Conservation (phyloP, 2,329 filamentous ascomycete genomes). For the Calonectria fujianensis region DNA sequence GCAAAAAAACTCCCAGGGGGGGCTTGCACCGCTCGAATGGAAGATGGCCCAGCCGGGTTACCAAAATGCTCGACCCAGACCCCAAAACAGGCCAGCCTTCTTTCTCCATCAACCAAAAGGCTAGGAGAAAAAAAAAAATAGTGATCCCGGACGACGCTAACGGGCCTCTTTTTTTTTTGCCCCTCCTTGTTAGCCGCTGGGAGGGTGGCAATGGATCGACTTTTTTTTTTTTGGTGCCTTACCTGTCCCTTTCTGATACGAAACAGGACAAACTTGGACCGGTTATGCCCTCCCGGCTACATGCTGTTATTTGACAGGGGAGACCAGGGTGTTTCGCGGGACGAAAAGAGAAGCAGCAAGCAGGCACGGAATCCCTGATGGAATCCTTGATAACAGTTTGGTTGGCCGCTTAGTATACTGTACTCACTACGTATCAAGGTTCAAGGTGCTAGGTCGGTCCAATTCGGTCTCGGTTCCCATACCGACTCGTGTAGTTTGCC, state of each 20-base stretch:
- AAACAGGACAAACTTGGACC: constrained; percentile 13
- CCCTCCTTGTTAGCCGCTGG: constrained; percentile 31
- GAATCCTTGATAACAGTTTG: constrained; percentile 26
- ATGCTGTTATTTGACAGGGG: constrained; percentile 11
- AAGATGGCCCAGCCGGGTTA: constrained; percentile 27
- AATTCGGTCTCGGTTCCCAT: constrained; percentile 14
- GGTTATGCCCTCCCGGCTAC: constrained; percentile 25
- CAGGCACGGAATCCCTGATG: constrained; percentile 21
- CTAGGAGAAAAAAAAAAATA: constrained; percentile 42
- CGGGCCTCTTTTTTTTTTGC: constrained; percentile 38
- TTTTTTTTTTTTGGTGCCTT: neutral
- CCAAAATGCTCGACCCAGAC: constrained; percentile 8
- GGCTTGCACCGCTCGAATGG: constrained; percentile 31
- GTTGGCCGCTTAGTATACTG: constrained; percentile 2
- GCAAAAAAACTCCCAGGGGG: neutral
- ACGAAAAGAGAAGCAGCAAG: neutral
- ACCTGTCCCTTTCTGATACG: neutral
- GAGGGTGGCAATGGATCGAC: constrained; percentile 46
- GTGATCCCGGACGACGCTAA: constrained; percentile 50
- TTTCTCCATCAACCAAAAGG: constrained; percentile 18
- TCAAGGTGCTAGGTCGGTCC: constrained; percentile 8
- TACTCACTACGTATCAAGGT: constrained; percentile 23
- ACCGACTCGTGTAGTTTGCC: constrained; percentile 29
- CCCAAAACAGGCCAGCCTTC: constrained; percentile 9
- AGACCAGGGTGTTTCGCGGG: constrained; percentile 31